Conservation (phyloP, 805 yeast species). For the Ogataea paraovalis region DNA sequence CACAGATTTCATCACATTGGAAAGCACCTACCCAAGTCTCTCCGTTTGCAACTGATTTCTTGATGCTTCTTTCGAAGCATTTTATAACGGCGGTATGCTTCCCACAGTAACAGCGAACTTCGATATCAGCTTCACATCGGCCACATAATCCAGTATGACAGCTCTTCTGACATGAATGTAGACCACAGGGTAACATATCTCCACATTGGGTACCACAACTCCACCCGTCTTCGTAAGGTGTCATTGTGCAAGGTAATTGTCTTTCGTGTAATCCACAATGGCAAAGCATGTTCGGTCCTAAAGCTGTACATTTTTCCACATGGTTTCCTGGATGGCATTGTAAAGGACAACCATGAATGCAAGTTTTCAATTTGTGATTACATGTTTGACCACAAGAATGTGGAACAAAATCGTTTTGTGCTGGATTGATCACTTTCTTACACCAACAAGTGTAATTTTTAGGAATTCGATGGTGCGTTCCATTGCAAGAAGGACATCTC, state of each 20-base stretch:
- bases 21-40: slow-evolving; percentile 48
- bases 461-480: slow-evolving; percentile 43
- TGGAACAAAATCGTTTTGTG: slow-evolving; percentile 54
- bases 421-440: slow-evolving; percentile 70
- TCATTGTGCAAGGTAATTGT: slow-evolving; percentile 70
- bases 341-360: slow-evolving; percentile 72
- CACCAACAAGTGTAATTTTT: slow-evolving; percentile 80
- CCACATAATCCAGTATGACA: slow-evolving; percentile 91
- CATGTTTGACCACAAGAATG: slow-evolving; percentile 91
- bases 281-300: slow-evolving; percentile 69
- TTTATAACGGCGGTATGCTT: slow-evolving; percentile 37
- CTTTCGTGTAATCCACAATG: slow-evolving; percentile 65
- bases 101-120: slow-evolving; percentile 74
- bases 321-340: slow-evolving; percentile 91
- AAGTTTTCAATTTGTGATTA: slow-evolving; percentile 45
- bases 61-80: slow-evolving; percentile 43
- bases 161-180: slow-evolving; percentile 55
- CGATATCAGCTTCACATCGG: slow-evolving; percentile 49
- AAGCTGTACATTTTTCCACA: slow-evolving; percentile 66
- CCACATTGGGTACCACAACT: slow-evolving; percentile 59
- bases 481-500: slow-evolving; percentile 86
- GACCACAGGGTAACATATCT: slow-evolving; percentile 63
- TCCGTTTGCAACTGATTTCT: slow-evolving; percentile 23
- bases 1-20: slow-evolving; percentile 43
- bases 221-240: slow-evolving; percentile 68